Percentiles rank a stretch among this genome's conserved stretches.
Conservation (phyloP, 176 grass and related monocot genomes). For the Triticum timopheevii region DNA sequence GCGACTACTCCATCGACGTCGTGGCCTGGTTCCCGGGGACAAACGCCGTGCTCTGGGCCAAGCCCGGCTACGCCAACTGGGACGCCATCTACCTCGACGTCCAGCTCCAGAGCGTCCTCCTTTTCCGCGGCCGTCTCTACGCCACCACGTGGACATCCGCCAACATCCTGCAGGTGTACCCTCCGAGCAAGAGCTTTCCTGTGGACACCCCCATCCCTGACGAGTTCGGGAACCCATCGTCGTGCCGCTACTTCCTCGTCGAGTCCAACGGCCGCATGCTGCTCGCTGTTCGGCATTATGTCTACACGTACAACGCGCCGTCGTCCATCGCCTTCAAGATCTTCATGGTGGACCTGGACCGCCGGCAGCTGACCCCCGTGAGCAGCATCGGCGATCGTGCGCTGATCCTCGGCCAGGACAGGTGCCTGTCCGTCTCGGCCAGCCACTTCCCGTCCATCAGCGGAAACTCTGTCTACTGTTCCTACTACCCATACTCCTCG, state of each 20-base stretch:
- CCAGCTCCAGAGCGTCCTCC: neutral
- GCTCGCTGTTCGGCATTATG: neutral
- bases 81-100: neutral
- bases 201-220: neutral
- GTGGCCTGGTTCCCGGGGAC: conserved; percentile 21
- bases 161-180: conserved; percentile 17
- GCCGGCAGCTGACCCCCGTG: neutral
- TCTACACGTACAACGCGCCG: neutral
- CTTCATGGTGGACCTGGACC: neutral
- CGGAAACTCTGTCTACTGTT: conserved; percentile 17
- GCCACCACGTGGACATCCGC: neutral
- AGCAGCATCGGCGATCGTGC: conserved; percentile 12
- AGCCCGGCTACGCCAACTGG: conserved; percentile 17
- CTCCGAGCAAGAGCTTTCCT: neutral
- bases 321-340: neutral
- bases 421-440: conserved; percentile 26
- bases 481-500: neutral
- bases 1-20: conserved; percentile 4
- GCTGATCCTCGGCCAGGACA: conserved; percentile 12
- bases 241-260: neutral
- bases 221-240: neutral
- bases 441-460: neutral
- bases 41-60: neutral
- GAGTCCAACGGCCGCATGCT: conserved; percentile 8
- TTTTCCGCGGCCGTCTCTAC: conserved; percentile 24